Conservation (phyloP, 2,329 filamentous ascomycete species). For the Chrysoporthe austroafricana region DNA sequence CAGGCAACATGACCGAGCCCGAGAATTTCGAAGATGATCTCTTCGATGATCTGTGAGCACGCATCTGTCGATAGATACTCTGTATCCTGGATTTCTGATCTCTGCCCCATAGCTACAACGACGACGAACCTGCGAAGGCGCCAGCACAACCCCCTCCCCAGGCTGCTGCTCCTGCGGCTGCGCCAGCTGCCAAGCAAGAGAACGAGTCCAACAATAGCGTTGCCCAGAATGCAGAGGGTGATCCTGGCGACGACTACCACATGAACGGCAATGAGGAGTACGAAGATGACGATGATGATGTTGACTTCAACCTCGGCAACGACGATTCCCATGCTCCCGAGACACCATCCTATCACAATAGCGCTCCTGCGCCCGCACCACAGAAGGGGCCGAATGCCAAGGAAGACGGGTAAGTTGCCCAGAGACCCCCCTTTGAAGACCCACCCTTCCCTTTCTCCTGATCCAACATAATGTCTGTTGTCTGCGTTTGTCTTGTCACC, state of each 20-base stretch:
- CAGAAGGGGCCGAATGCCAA: slow-evolving; percentile 71
- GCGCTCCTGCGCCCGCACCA: slow-evolving; percentile 36
- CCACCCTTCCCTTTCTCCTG: slow-evolving; percentile 32
- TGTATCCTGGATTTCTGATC: slow-evolving; percentile 25
- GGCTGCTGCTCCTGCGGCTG: slow-evolving; percentile 36
- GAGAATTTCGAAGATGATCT: slow-evolving; percentile 86
- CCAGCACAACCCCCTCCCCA: slow-evolving; percentile 22
- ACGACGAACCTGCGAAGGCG: slow-evolving; percentile 58
- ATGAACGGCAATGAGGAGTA: slow-evolving; percentile 42
- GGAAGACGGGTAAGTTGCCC: slow-evolving; percentile 84
- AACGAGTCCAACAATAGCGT: slow-evolving; percentile 36
- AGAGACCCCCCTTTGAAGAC: neutral
- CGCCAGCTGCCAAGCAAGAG: slow-evolving; percentile 32
- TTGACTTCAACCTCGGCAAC: slow-evolving; percentile 57
- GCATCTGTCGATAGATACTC: neutral
- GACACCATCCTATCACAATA: slow-evolving; percentile 37
- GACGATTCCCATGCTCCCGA: slow-evolving; percentile 35
- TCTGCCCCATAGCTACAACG: slow-evolving; percentile 58
- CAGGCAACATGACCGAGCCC: slow-evolving; percentile 68
- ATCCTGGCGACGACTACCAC: slow-evolving; percentile 42
- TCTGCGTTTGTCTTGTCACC: slow-evolving; percentile 18
- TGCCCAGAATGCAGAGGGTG: slow-evolving; percentile 5
- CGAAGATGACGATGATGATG: slow-evolving; percentile 57
- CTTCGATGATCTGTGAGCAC: slow-evolving; percentile 83
- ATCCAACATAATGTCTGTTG: slow-evolving; percentile 10